Conservation (phyloP, 2,329 filamentous ascomycete genomes). For the Pseudogymnoascus sp. region DNA sequence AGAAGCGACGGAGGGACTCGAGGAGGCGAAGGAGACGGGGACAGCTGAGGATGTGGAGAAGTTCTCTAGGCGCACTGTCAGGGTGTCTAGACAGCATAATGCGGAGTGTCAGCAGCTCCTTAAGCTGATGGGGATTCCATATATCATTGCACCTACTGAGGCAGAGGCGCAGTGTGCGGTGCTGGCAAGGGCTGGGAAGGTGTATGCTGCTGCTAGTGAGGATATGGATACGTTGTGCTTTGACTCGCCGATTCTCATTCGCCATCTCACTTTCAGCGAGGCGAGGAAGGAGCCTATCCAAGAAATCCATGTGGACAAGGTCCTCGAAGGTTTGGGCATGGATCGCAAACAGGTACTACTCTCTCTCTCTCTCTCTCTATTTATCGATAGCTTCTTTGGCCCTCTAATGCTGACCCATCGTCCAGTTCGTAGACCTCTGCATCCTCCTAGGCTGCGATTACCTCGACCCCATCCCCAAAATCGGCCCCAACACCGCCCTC, state of each 20-base stretch:
- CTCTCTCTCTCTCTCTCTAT: background rate
- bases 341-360: slow-evolving; percentile 65
- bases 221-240: slow-evolving; percentile 99
- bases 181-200: slow-evolving; percentile 82
- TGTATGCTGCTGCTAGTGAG: slow-evolving; percentile 92
- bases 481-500: slow-evolving; percentile 84
- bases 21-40: slow-evolving; percentile 94
- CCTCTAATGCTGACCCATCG: background rate
- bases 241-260: slow-evolving; percentile 78
- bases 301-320: slow-evolving; percentile 82
- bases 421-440: slow-evolving; percentile 90
- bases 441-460: slow-evolving; percentile 98
- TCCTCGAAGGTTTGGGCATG: slow-evolving; percentile 81
- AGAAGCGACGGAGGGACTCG: slow-evolving; percentile 79
- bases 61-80: slow-evolving; percentile 85
- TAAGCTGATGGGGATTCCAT: slow-evolving; percentile 93
- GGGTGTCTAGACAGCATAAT: slow-evolving; percentile 95
- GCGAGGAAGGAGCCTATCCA: slow-evolving; percentile 96
- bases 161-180: slow-evolving; percentile 94
- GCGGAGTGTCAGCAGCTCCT: slow-evolving; percentile 84
- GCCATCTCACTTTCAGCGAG: slow-evolving; percentile 94
- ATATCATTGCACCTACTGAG: slow-evolving; percentile 90
- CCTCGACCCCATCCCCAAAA: slow-evolving; percentile 88
- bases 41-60: slow-evolving; percentile 98
- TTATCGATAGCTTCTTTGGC: background rate